Conservation (phyloP, 306 rosid genomes). For the Senna tora region DNA sequence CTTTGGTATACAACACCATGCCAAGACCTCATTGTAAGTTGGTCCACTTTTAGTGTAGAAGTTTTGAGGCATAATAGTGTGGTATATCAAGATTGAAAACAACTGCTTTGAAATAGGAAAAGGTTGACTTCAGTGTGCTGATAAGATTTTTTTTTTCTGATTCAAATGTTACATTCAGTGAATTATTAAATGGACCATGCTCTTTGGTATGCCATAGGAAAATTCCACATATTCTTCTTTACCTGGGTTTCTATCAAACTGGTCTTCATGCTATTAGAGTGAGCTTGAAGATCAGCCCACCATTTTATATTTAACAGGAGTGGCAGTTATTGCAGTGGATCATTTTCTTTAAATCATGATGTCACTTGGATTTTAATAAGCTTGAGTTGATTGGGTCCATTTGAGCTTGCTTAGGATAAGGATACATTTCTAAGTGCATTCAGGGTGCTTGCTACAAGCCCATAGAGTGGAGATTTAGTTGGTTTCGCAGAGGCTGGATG, state of each 20-base stretch:
- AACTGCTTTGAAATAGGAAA: background rate
- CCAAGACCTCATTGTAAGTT: background rate
- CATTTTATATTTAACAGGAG: background rate
- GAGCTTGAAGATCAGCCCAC: background rate
- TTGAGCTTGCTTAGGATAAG: background rate
- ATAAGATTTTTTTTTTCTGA: too few relatives aligned
- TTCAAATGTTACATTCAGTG: background rate
- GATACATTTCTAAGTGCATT: background rate
- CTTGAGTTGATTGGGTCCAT: background rate
- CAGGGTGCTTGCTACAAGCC: background rate
- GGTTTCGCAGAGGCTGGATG: background rate
- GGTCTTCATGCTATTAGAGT: background rate
- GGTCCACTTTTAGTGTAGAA: background rate
- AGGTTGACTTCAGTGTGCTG: background rate
- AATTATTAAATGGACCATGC: background rate
- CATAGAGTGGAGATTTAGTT: background rate
- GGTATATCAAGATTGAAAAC: background rate
- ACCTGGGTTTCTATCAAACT: background rate
- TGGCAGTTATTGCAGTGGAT: too few relatives aligned
- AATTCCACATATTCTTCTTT: background rate
- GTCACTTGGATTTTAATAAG: background rate
- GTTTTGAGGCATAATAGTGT: background rate
- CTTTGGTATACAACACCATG: background rate
- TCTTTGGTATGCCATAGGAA: background rate
- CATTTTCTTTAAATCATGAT: slow-evolving; percentile 1